Evolutionary conservation across 2,329 filamentous ascomycete genomes (phyloP).

Genomic region (Pleurostoma richardsiae): DNA sequence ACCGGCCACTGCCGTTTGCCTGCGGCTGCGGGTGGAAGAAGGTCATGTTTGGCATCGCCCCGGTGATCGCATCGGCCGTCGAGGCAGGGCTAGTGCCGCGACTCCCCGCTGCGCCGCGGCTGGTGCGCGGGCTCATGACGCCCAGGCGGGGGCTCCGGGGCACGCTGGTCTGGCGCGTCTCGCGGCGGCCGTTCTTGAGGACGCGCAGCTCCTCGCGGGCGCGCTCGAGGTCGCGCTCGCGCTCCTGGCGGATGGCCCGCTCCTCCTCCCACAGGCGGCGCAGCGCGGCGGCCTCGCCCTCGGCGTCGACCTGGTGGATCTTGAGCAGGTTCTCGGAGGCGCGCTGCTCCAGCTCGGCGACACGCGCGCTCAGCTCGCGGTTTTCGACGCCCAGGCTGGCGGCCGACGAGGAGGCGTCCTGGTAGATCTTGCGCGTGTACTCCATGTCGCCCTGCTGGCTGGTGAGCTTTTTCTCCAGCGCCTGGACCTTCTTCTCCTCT

Average conservation of each 20-base stretch:
- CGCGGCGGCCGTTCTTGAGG: constrained; percentile 44
- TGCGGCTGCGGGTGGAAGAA: constrained; percentile 28
- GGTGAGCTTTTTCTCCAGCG: constrained; percentile 30
- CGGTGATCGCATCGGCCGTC: constrained; percentile 13
- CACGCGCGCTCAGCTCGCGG: constrained; percentile 33
- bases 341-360: constrained; percentile 33
- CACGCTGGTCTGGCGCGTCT: constrained; percentile 51
- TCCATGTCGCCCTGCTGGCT: constrained; percentile 41
- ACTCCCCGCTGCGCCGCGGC: constrained; percentile 30
- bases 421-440: constrained; percentile 55
- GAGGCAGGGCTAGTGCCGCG: constrained; percentile 45
- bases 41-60: constrained; percentile 27
- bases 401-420: constrained; percentile 46
- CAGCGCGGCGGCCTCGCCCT: constrained; percentile 26
- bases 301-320: constrained; percentile 41
- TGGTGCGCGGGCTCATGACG: constrained; percentile 44
- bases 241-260: constrained; percentile 37
- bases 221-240: constrained; percentile 44
- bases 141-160: constrained; percentile 52
- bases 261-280: constrained; percentile 34
- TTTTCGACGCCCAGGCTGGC: constrained; percentile 41
- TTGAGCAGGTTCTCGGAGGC: constrained; percentile 38
- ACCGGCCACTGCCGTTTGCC: constrained; percentile 28
- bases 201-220: constrained; percentile 42
- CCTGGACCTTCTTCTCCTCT: constrained; percentile 29